A percentile compares a stretch with the other conserved stretches of the same genome.
Conservation (phyloP, 495 filamentous ascomycete species). For the Trichoderma orchidacearum region DNA sequence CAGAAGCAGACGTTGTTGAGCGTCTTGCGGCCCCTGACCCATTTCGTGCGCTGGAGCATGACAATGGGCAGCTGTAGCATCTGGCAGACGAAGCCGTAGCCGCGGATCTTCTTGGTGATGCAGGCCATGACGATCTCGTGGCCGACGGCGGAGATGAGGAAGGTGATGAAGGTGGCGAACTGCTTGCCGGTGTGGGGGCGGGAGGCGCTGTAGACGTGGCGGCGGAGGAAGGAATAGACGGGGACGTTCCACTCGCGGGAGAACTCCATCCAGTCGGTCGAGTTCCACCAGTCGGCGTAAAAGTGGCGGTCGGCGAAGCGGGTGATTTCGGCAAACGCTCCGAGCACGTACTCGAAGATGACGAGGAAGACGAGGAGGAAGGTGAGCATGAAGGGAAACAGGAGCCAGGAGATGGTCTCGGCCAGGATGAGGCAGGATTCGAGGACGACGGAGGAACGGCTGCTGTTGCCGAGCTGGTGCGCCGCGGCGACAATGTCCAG, state of each 20-base stretch:
- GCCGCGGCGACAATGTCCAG: slow-evolving; percentile 32
- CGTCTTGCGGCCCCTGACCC: slow-evolving; percentile 56
- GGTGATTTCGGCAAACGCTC: slow-evolving; percentile 90
- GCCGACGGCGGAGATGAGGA: slow-evolving; percentile 74
- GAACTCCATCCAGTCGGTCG: slow-evolving; percentile 86
- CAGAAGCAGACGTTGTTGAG: slow-evolving; percentile 93
- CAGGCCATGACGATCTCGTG: slow-evolving; percentile 97
- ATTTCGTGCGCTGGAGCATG: slow-evolving; percentile 69
- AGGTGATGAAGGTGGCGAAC: slow-evolving; percentile 80
- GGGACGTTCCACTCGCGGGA: slow-evolving; percentile 96
- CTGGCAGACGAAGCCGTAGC: slow-evolving; percentile 87
- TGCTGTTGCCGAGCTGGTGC: slow-evolving; percentile 1
- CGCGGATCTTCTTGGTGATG: slow-evolving; percentile 91
- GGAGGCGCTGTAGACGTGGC: slow-evolving; percentile 83
- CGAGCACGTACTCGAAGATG: slow-evolving; percentile 93
- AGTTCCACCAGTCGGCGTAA: slow-evolving; percentile 96
- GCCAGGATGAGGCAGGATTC: slow-evolving; percentile 70
- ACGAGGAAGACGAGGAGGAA: slow-evolving; percentile 92
- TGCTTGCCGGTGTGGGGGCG: slow-evolving; percentile 59
- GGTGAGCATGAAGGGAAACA: slow-evolving; percentile 96
- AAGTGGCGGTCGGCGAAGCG: slow-evolving; percentile 91
- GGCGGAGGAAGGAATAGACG: slow-evolving; percentile 92
- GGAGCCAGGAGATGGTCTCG: slow-evolving; percentile 84
- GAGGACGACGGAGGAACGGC: slow-evolving; percentile 30
- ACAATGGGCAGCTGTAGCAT: slow-evolving; percentile 96